Base-by-base conservation (phyloP, 106 monocot species). In the Narthecium ossifragum region DNA sequence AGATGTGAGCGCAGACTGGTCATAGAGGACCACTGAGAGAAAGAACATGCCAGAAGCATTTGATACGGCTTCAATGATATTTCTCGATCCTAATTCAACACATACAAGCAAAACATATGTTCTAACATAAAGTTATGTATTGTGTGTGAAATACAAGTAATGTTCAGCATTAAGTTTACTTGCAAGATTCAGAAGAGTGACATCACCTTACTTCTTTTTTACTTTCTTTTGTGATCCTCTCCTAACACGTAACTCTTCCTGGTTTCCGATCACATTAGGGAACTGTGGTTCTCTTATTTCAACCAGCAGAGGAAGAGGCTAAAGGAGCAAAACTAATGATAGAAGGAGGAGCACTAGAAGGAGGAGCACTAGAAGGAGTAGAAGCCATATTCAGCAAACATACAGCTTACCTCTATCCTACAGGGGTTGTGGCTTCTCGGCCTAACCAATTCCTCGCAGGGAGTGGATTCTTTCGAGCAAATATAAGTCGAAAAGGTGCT, bases 251-350 rank as follows among this genome's bases (percentile, higher is more conserved):
- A 43, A 13, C 11, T 43, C 43, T 18, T 43, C 41, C 26, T 60
- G 14, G 25, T 23, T 60, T 60, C 30, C 3, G 30, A 6, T 38
- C 25, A 17, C 26, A 18, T 14, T 31, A 75, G 75, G 75, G 75
- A 11, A 75, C 75, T 0, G 75, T 56, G 15, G 36, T 67, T 21
- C 67, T 75, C 5, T n/a, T 75, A 17, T 75, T 75, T 50, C 75
- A 75, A 40, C 75, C 75, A 6, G 75, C 75, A 6, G 75, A 75
- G 31, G 75, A 75, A 40, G 15, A 6, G n/a, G 62, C 68, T 13
- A 46, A 20, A 0, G 75, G 75, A 48, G 75, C 75, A 8, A 20
- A 3, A 10, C 52, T 41, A 54, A 62, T 75, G 68, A 62, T 75
- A 7, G 46, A 31, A 40, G 68, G 27, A 40, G 73, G 73, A 22